These are phyloP conservation scores for Dothideomycetes sp. DNA, from an alignment of 2,329 filamentous ascomycete genomes.

Conservation along the genomic window DNA sequence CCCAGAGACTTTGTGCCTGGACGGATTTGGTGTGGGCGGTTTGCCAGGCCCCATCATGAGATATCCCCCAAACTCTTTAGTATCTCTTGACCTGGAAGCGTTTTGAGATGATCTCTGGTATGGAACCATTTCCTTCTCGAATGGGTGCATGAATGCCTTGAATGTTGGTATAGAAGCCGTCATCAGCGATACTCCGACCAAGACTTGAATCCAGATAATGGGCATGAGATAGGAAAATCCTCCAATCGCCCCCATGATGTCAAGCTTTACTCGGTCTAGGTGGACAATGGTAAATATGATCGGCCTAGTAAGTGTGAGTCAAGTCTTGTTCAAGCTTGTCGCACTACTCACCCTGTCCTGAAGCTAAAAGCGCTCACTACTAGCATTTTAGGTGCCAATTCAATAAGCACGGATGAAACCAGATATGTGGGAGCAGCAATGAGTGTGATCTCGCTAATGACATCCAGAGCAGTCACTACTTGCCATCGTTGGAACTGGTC, in stretches of 20 bases:
- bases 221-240: conserved; percentile 2
- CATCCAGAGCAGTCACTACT: conserved; percentile 6
- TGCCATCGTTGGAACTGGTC: conserved; percentile 5
- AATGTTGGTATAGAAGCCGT: conserved; percentile 10
- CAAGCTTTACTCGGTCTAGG: neutral
- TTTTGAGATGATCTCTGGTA: too few relatives aligned
- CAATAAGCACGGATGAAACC: conserved; percentile 3
- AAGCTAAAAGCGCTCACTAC: conserved; percentile 3
- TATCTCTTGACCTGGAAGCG: too few relatives aligned
- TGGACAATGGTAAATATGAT: conserved; percentile 1
- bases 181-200: conserved; percentile 8
- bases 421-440: conserved; percentile 3
- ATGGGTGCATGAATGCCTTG: conserved; percentile 9
- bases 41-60: conserved; percentile 7
- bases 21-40: too few relatives aligned
- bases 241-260: neutral
- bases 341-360: conserved; percentile 3
- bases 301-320: neutral
- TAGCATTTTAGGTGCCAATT: conserved; percentile 3
- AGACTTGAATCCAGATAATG: conserved; percentile 8
- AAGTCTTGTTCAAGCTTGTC: neutral
- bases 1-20: too few relatives aligned
- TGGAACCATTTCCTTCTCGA: conserved; percentile 4
- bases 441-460: conserved; percentile 8
- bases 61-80: conserved; percentile 6